These are phyloP conservation scores for Candida qinlingensis DNA, from an alignment of 805 yeast species.

Conservation along the genomic window DNA sequence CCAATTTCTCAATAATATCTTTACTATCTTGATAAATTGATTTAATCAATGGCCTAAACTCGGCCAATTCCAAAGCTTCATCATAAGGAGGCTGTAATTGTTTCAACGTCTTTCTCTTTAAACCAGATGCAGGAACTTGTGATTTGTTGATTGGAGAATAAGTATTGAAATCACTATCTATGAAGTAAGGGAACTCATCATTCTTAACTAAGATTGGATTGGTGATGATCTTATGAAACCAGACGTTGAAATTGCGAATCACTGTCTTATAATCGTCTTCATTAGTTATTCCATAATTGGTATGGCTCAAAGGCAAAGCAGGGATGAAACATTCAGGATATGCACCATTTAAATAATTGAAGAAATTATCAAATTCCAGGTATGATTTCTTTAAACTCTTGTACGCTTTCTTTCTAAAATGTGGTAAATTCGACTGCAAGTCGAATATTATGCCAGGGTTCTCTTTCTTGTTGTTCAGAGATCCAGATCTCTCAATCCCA, in stretches of 20 bases:
- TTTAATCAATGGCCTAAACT: slow-evolving; percentile 83
- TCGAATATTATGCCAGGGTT: slow-evolving; percentile 80
- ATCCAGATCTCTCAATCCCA: slow-evolving; percentile 63
- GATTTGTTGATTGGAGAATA: slow-evolving; percentile 46
- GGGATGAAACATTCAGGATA: slow-evolving; percentile 93
- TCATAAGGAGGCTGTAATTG: slow-evolving; percentile 92
- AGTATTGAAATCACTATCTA: slow-evolving; percentile 66
- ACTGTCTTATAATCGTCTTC: slow-evolving; percentile 69
- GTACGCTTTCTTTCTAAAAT: slow-evolving; percentile 64
- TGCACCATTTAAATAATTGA: slow-evolving; percentile 71
- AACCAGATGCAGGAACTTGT: slow-evolving; percentile 72
- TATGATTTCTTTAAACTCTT: slow-evolving; percentile 77
- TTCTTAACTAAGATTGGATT: slow-evolving; percentile 82
- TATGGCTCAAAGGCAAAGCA: slow-evolving; percentile 67
- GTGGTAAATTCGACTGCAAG: slow-evolving; percentile 62
- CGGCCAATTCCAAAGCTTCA: slow-evolving; percentile 73
- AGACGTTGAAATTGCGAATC: slow-evolving; percentile 60
- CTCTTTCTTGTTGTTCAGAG: slow-evolving; percentile 47
- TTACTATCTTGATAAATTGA: slow-evolving; percentile 56
- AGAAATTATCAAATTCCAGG: slow-evolving; percentile 69
- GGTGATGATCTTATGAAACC: slow-evolving; percentile 71
- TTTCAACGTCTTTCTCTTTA: slow-evolving; percentile 83
- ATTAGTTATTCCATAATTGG: slow-evolving; percentile 79
- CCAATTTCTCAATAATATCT: slow-evolving; percentile 49
- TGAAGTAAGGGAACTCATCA: slow-evolving; percentile 81